A percentile compares a stretch with the other conserved stretches of the same genome.
Conservation (phyloP, 495 filamentous ascomycete species). For the Trichoderma gamsii region DNA sequence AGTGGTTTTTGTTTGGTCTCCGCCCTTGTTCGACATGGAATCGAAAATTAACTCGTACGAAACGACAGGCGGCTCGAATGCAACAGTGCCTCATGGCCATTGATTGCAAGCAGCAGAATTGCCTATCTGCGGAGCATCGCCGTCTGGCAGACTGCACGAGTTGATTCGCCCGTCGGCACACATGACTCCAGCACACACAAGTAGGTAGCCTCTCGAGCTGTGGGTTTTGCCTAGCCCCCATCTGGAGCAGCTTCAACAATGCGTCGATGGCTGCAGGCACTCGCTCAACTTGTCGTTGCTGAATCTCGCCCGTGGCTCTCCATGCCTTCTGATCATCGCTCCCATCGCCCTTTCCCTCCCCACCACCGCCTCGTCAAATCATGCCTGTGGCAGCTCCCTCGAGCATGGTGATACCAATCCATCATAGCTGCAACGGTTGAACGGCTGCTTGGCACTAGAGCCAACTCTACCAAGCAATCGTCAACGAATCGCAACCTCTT, state of each 20-base stretch:
- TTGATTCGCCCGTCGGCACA: conserved; percentile 1
- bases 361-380: background rate
- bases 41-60: background rate
- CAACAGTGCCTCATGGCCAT: conserved; percentile 8
- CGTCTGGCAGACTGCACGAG: background rate
- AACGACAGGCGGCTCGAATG: background rate
- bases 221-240: background rate
- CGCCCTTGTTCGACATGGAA: background rate
- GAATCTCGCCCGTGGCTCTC: background rate
- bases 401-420: background rate
- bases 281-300: background rate
- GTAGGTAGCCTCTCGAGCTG: background rate
- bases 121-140: background rate
- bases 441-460: background rate
- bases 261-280: background rate
- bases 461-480: background rate
- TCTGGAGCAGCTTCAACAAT: background rate
- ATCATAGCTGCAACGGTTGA: background rate
- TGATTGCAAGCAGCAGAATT: conserved; percentile 3
- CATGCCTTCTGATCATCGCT: background rate
- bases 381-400: background rate
- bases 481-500: background rate
- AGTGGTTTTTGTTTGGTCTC: background rate
- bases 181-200: background rate
- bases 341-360: background rate